Evolutionary conservation across 2,329 filamentous ascomycete species (phyloP).

Genomic region (Orbilia javanica): DNA sequence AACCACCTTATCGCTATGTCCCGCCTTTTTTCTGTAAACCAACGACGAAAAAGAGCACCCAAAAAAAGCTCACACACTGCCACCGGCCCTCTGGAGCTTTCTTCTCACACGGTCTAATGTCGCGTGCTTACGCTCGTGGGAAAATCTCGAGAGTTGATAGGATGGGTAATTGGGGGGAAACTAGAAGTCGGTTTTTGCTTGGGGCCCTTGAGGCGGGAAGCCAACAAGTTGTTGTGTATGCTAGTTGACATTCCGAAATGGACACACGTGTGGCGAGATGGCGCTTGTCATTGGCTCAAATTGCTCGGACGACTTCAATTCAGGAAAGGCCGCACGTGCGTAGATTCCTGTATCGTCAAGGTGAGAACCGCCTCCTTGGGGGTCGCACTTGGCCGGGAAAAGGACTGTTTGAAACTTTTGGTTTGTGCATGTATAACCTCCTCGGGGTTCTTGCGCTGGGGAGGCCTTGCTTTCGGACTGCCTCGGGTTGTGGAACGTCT

Average conservation of each 20-base stretch:
- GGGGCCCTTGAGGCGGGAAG: constrained; percentile 27
- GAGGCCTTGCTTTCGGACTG: constrained; percentile 24
- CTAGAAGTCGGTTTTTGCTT: constrained; percentile 36
- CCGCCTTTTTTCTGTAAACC: constrained; percentile 33
- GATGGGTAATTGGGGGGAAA: constrained; percentile 55
- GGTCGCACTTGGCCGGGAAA: constrained; percentile 51
- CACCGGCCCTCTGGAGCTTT: constrained; percentile 19
- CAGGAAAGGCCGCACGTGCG: constrained; percentile 58
- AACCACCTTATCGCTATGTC: constrained; percentile 56
- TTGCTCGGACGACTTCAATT: constrained; percentile 47
- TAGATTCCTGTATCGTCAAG: constrained; percentile 44
- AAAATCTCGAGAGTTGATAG: constrained; percentile 54
- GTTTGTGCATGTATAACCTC: constrained; percentile 17
- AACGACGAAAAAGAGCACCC: constrained; percentile 30
- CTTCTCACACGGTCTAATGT: constrained; percentile 53
- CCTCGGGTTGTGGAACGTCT: constrained; percentile 24
- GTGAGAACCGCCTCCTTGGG: constrained; percentile 29
- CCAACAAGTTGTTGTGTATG: constrained; percentile 38
- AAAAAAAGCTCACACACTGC: constrained; percentile 47
- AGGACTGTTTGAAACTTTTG: constrained; percentile 22
- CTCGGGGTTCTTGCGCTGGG: constrained; percentile 12
- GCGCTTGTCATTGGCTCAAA: constrained; percentile 48
- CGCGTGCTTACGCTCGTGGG: constrained; percentile 58
- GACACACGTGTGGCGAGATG: constrained; percentile 52
- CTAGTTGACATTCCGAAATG: constrained; percentile 44